Conservation (phyloP, 2,329 filamentous ascomycete species). For the Aspergillus brunneoviolaceus region DNA sequence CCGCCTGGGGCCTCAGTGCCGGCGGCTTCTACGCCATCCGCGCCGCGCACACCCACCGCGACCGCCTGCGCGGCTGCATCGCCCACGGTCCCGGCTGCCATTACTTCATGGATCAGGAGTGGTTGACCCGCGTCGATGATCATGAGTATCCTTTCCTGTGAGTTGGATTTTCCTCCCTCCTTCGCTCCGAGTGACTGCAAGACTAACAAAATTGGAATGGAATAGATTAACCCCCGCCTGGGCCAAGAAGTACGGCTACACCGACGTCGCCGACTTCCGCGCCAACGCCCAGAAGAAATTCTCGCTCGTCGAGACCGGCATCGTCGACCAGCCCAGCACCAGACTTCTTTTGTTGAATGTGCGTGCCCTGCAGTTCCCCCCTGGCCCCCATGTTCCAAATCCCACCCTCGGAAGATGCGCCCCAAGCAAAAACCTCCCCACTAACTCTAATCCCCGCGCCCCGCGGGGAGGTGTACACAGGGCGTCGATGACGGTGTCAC, state of each 20-base stretch:
- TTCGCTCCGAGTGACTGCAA: not conserved
- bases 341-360: constrained; percentile 63
- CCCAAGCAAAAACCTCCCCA: not conserved
- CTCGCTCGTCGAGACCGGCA: constrained; percentile 60
- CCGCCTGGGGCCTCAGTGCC: constrained; percentile 64
- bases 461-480: constrained; percentile 29
- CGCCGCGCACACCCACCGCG: constrained; percentile 65
- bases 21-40: constrained; percentile 69
- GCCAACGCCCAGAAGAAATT: constrained; percentile 59
- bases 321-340: constrained; percentile 57
- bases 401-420: no score
- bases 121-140: constrained; percentile 62
- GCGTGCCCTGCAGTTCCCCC: constrained; percentile 18
- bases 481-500: constrained; percentile 64
- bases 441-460: no score
- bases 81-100: constrained; percentile 65
- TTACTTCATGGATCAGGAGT: constrained; percentile 59
- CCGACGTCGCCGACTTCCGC: constrained; percentile 56
- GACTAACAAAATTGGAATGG: no score
- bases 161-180: constrained; percentile 20
- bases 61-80: constrained; percentile 54
- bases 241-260: constrained; percentile 63
- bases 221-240: constrained; percentile 48
- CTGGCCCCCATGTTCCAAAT: not conserved
- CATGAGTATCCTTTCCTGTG: constrained; percentile 66